These are phyloP conservation scores for Mycena chlorophos DNA, from an alignment of 768 basidiomycete species.

Conservation along the genomic window DNA sequence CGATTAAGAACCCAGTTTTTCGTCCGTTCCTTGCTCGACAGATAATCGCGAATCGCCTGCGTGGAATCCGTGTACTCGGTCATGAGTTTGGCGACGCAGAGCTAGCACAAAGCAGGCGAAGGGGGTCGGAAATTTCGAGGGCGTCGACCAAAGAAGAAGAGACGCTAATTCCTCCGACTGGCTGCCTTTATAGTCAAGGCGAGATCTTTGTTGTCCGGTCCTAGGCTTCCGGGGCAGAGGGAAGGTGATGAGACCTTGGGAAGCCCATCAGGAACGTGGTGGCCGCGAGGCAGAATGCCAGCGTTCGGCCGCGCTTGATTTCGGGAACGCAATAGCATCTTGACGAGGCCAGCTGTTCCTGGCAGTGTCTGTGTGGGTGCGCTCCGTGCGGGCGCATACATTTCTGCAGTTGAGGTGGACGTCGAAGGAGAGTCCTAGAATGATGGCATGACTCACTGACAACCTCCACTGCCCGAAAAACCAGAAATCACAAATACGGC, in stretches of 20 bases:
- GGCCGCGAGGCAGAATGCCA: constrained; percentile 16
- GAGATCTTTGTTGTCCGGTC: constrained; percentile 17
- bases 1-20: constrained; percentile 61
- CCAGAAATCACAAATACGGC: too few species aligned
- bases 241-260: constrained; percentile 11
- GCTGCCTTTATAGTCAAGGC: constrained; percentile 17
- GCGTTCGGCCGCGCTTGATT: constrained; percentile 1
- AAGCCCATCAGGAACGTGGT: constrained; percentile 22
- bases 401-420: too few species aligned
- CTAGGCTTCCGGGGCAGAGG: constrained; percentile 16
- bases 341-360: not conserved
- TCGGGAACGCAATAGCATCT: not conserved
- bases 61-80: constrained; percentile 39
- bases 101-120: constrained; percentile 15
- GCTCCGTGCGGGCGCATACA: not conserved
- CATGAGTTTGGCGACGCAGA: constrained; percentile 10
- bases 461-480: too few species aligned
- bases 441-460: too few species aligned
- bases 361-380: too few species aligned
- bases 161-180: constrained; percentile 12
- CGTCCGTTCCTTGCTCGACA: constrained; percentile 61
- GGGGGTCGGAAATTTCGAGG: constrained; percentile 6
- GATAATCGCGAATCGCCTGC: constrained; percentile 57
- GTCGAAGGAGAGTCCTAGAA: too few species aligned
- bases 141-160: constrained; percentile 23